These are phyloP conservation scores for Datura wrightii DNA, from an alignment of 257 asterid species.

Conservation along the genomic window DNA sequence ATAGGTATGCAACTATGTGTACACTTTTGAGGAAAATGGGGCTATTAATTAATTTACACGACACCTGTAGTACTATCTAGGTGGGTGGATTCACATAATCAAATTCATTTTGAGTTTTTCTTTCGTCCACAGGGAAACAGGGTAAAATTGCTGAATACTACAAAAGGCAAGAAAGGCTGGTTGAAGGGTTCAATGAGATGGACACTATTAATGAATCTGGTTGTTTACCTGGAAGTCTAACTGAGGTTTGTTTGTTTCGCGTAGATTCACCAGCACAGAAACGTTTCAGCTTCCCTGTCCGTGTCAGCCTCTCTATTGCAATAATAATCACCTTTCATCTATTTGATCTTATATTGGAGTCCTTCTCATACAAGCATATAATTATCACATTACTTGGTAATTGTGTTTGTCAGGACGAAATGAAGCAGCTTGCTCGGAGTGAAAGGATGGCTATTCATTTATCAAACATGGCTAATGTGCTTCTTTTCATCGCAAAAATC, in stretches of 20 bases:
- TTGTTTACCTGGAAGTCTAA: conserved; percentile 53
- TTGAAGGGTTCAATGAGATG: conserved; percentile 89
- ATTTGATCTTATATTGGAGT: too few relatives aligned
- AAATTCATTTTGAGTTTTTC: too few relatives aligned
- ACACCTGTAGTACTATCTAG: too few relatives aligned
- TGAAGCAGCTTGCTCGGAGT: conserved; percentile 72
- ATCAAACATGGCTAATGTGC: conserved; percentile 72
- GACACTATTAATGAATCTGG: conserved; percentile 75
- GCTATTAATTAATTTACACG: neutral
- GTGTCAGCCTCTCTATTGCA: neutral
- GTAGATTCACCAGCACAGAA: too few relatives aligned
- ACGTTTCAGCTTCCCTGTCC: neutral
- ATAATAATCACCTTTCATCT: neutral
- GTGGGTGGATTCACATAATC: too few relatives aligned
- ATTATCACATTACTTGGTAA: neutral
- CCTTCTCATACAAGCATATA: too few relatives aligned
- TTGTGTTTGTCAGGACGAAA: conserved; percentile 63
- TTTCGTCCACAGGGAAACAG: conserved; percentile 53
- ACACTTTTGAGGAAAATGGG: too few relatives aligned
- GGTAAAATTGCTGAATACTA: conserved; percentile 80
- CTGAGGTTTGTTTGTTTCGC: conserved; percentile 59
- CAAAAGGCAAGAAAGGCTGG: conserved; percentile 79
- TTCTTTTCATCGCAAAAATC: conserved; percentile 78
- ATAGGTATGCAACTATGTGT: too few relatives aligned
- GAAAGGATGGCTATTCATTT: conserved; percentile 80